These are phyloP conservation scores for Ochromonas danica DNA, from an alignment of 108 stramenopile species.

Conservation along the genomic window DNA sequence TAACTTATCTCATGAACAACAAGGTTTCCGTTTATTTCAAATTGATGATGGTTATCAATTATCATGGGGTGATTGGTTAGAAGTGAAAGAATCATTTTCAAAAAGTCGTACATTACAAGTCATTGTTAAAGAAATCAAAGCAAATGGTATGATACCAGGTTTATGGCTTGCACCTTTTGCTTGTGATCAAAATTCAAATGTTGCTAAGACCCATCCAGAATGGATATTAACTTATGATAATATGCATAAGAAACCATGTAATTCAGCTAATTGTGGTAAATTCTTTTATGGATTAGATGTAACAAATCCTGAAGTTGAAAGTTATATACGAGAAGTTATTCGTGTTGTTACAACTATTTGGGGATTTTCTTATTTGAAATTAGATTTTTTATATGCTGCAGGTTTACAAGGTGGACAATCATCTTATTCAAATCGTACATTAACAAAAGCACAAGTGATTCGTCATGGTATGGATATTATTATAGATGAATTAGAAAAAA, in stretches of 20 bases:
- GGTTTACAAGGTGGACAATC: constrained; percentile 72
- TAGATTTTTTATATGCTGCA: constrained; percentile 87
- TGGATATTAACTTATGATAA: constrained; percentile 79
- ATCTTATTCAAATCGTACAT: constrained; percentile 66
- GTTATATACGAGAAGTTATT: constrained; percentile 60
- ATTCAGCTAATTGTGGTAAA: constrained; percentile 82
- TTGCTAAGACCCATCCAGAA: constrained; percentile 77
- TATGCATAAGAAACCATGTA: constrained; percentile 58
- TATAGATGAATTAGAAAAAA: constrained; percentile 74
- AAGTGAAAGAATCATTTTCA: constrained; percentile 71
- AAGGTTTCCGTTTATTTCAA: constrained; percentile 73
- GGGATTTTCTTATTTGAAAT: constrained; percentile 78
- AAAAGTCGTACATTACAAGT: constrained; percentile 60
- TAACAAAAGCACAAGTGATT: constrained; percentile 80
- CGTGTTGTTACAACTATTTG: constrained; percentile 78
- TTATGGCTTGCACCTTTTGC: constrained; percentile 88
- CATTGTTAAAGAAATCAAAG: constrained; percentile 66
- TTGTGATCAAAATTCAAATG: constrained; percentile 71
- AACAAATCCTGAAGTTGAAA: constrained; percentile 74
- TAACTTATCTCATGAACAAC: background rate
- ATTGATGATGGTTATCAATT: constrained; percentile 93
- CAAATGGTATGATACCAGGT: constrained; percentile 72
- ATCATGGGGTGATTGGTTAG: constrained; percentile 89
- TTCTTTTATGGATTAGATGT: constrained; percentile 84
- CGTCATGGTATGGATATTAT: constrained; percentile 75